Conservation (phyloP, 805 yeast genomes). For the Wickerhamomyces pijperi region DNA sequence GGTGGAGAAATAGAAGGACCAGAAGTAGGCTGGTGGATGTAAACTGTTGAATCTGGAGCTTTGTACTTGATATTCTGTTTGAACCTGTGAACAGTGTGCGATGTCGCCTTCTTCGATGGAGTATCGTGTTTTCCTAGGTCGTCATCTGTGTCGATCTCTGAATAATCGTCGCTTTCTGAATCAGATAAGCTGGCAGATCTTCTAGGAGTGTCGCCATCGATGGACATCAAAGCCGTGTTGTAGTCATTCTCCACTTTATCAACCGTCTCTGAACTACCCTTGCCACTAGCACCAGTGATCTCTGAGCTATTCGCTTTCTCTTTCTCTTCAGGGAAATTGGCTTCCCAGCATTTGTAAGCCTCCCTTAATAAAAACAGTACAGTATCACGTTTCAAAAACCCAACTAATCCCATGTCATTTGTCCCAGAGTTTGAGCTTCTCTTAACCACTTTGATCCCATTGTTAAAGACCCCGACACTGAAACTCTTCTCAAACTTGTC, state of each 20-base stretch:
- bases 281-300: not conserved
- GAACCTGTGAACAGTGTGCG: slow-evolving; percentile 22
- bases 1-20: not conserved
- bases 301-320: too few species aligned
- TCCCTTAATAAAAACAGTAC: slow-evolving; percentile 50
- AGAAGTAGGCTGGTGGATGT: not conserved
- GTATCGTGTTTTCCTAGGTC: slow-evolving; percentile 5
- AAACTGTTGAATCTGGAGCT: not conserved
- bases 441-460: slow-evolving; percentile 49
- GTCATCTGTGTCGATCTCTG: slow-evolving; percentile 20
- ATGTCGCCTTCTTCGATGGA: slow-evolving; percentile 5
- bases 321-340: too few species aligned
- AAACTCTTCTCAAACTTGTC: slow-evolving; percentile 64
- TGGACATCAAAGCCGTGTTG: slow-evolving; percentile 30
- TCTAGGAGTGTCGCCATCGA: slow-evolving; percentile 26
- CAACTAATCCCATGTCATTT: slow-evolving; percentile 68
- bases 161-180: slow-evolving; percentile 13
- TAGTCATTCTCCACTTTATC: slow-evolving; percentile 14
- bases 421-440: slow-evolving; percentile 27
- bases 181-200: slow-evolving; percentile 12
- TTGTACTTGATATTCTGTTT: slow-evolving; percentile 27
- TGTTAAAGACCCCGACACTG: slow-evolving; percentile 85
- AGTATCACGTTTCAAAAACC: slow-evolving; percentile 72
- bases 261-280: slow-evolving; percentile 5
- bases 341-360: slow-evolving; percentile 14